A percentile compares a stretch with the other conserved stretches of the same genome.
phyloP scores from a whole-genome alignment of 305 asterid genomes.

The Ajuga reptans region DNA sequence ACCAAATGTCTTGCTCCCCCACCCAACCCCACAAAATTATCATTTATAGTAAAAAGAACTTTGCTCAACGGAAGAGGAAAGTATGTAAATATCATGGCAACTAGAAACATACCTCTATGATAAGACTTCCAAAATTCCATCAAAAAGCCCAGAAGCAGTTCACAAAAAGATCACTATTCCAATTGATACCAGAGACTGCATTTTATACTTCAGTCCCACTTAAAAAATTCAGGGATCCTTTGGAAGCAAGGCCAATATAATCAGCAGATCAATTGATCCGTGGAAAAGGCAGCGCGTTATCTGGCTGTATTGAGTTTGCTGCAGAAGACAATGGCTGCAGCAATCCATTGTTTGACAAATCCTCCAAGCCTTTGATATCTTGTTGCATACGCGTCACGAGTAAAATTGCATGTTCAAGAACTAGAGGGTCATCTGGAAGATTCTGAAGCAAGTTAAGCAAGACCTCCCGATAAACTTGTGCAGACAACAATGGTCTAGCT shows the following conservation, averaged over 20 bases:
- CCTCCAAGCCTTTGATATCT: constrained; percentile 38
- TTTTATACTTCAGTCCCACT: not conserved
- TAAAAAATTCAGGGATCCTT: not conserved
- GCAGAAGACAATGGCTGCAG: constrained; percentile 31
- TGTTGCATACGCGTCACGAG: constrained; percentile 31
- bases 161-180: not conserved
- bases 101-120: constrained; percentile 2
- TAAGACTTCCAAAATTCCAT: not conserved
- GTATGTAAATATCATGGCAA: not conserved
- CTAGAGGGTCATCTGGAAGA: constrained; percentile 39
- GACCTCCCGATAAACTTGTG: constrained; percentile 36
- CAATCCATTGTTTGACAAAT: constrained; percentile 34
- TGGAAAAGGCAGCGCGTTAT: constrained; percentile 21
- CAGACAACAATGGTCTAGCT: constrained; percentile 37
- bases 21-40: not conserved
- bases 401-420: constrained; percentile 38
- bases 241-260: not conserved
- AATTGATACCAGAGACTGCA: not conserved
- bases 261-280: constrained; percentile 11
- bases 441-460: constrained; percentile 38
- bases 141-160: not conserved
- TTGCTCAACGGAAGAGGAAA: not conserved
- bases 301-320: constrained; percentile 15
- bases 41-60: not conserved
- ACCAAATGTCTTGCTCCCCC: not conserved